Percentiles rank a stretch among this genome's conserved stretches.
These are phyloP conservation scores for Achaetomium macrosporum DNA, from an alignment of 2,329 filamentous ascomycete genomes.

Conservation along the genomic window DNA sequence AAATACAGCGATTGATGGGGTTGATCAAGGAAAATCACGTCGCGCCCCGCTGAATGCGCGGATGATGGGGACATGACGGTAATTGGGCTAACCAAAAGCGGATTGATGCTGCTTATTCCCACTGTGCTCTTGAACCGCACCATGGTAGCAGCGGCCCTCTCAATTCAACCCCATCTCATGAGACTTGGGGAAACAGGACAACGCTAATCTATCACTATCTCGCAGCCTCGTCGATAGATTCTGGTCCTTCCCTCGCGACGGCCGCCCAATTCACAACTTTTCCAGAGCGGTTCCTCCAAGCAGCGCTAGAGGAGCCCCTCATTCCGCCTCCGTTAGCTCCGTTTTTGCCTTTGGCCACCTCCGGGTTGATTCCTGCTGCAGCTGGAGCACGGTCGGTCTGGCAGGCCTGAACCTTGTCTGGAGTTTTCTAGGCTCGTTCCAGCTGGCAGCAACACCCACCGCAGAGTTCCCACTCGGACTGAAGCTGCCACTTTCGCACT, in stretches of 20 bases:
- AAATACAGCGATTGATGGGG: no score
- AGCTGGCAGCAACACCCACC: neutral
- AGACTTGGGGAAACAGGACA: slow-evolving; percentile 15
- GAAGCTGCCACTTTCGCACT: slow-evolving; percentile 7
- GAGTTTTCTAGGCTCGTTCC: slow-evolving; percentile 4
- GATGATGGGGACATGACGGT: neutral
- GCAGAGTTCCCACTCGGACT: slow-evolving; percentile 2
- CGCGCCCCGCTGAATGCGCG: neutral
- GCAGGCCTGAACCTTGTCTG: slow-evolving; percentile 12
- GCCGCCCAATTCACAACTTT: slow-evolving; percentile 7
- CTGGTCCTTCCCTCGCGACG: slow-evolving; percentile 2
- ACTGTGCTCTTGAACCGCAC: neutral
- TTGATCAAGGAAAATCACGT: no score
- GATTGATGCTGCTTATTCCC: neutral
- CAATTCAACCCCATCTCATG: slow-evolving; percentile 18
- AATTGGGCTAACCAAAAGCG: slow-evolving; percentile 1
- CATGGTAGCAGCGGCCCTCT: slow-evolving; percentile 9
- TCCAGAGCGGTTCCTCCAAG: neutral
- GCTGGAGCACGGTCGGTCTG: slow-evolving; percentile 9
- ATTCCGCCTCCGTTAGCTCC: neutral
- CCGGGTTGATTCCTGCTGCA: neutral
- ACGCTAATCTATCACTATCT: slow-evolving; percentile 8
- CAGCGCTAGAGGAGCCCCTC: slow-evolving; percentile 5
- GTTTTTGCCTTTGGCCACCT: slow-evolving; percentile 7
- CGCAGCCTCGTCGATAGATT: slow-evolving; percentile 8